phyloP scores from a whole-genome alignment of 768 basidiomycete genomes.

The Termitomyces sp. region DNA sequence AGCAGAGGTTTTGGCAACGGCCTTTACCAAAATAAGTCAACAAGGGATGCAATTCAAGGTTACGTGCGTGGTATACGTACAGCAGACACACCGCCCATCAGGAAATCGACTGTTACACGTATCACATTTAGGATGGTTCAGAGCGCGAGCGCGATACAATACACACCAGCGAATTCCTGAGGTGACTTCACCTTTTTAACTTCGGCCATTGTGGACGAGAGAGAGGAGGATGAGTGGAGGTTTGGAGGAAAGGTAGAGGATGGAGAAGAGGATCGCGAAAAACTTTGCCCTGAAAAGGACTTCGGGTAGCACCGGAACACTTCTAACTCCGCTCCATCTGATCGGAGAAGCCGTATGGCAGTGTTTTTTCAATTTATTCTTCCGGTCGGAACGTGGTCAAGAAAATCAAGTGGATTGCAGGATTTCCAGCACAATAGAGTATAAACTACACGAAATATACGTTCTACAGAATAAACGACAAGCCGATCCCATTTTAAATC shows the following conservation, averaged over 20 bases:
- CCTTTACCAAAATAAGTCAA: conserved; percentile 45
- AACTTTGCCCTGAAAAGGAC: conserved; percentile 45
- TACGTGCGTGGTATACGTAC: conserved; percentile 39
- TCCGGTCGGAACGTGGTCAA: background rate
- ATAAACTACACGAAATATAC: conserved; percentile 16
- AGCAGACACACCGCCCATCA: conserved; percentile 96
- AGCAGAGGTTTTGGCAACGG: conserved; percentile 97
- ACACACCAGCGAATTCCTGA: conserved; percentile 84
- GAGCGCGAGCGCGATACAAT: conserved; percentile 5
- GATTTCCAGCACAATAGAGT: conserved; percentile 7
- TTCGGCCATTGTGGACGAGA: conserved; percentile 72
- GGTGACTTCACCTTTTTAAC: conserved; percentile 82
- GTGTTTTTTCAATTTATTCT: background rate
- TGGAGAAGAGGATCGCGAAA: conserved; percentile 35
- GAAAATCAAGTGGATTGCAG: background rate
- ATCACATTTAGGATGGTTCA: conserved; percentile 14
- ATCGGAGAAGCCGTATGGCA: conserved; percentile 14
- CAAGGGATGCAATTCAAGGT: conserved; percentile 2
- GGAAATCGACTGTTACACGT: conserved; percentile 70
- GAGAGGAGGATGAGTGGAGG: conserved; percentile 52
- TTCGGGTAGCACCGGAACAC: conserved; percentile 48
- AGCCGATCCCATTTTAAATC: conserved; percentile 49
- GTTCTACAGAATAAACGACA: conserved; percentile 11
- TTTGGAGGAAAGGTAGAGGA: conserved; percentile 41
- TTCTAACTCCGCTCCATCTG: conserved; percentile 39